Evolutionary conservation across 2,329 filamentous ascomycete species (phyloP).

Genomic region (Colletotrichum tabaci): DNA sequence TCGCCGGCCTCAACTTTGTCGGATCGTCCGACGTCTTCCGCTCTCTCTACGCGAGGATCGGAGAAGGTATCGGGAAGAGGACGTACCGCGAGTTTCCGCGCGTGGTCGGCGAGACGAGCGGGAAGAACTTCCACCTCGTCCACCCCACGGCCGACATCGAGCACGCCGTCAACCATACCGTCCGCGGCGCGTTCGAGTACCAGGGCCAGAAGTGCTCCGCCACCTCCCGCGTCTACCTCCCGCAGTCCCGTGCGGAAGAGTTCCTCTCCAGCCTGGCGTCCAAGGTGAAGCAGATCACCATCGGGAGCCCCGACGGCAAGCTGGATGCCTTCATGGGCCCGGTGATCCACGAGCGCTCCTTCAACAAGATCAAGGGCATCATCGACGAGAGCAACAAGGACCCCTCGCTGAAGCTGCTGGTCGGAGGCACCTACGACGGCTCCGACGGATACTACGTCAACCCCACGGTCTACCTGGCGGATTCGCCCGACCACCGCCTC

Average conservation of each 20-base stretch:
- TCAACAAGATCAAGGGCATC: constrained; percentile 82
- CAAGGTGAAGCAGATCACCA: constrained; percentile 78
- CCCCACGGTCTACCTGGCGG: constrained; percentile 85
- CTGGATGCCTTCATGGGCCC: constrained; percentile 80
- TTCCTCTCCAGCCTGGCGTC: constrained; percentile 65
- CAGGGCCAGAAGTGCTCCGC: constrained; percentile 94
- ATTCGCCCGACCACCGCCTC: constrained; percentile 80
- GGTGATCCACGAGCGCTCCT: constrained; percentile 86
- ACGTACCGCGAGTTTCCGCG: constrained; percentile 89
- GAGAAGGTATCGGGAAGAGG: constrained; percentile 83
- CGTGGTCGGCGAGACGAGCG: constrained; percentile 91
- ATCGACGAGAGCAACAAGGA: constrained; percentile 88
- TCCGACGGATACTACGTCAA: constrained; percentile 87
- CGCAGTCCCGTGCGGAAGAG: constrained; percentile 79
- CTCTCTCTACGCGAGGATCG: constrained; percentile 88
- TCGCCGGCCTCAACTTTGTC: constrained; percentile 94
- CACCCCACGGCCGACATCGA: constrained; percentile 83
- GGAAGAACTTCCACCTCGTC: constrained; percentile 93
- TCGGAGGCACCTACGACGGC: constrained; percentile 83
- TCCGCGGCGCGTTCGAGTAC: constrained; percentile 91
- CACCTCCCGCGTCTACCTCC: constrained; percentile 84
- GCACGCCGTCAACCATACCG: constrained; percentile 85
- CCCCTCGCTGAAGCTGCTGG: constrained; percentile 78
- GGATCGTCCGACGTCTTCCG: constrained; percentile 94
- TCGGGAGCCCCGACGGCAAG: constrained; percentile 81